Percentiles rank a stretch among this genome's conserved stretches.
These are phyloP conservation scores for Phytophthora colocasiae DNA, from an alignment of 352 stramenopile species.

Conservation along the genomic window DNA sequence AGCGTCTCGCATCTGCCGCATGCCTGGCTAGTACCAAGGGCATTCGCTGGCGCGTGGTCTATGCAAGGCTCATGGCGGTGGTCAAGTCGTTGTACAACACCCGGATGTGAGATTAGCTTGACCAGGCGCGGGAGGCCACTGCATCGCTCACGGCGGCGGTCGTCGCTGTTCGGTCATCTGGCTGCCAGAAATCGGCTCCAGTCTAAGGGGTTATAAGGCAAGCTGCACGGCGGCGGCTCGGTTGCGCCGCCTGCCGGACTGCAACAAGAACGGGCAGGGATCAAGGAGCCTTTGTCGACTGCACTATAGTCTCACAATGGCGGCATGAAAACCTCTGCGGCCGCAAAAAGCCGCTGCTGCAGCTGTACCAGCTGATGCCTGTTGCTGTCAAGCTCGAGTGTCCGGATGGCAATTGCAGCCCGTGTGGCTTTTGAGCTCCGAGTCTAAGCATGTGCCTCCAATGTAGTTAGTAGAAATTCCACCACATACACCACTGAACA, in stretches of 20 bases:
- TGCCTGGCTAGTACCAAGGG: conserved; percentile 81
- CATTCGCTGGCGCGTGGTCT: conserved; percentile 81
- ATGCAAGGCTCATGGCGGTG: conserved; percentile 88
- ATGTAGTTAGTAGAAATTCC: conserved; percentile 34
- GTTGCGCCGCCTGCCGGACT: conserved; percentile 72
- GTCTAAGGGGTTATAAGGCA: conserved; percentile 84
- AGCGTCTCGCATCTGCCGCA: conserved; percentile 79
- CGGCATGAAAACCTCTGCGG: conserved; percentile 24
- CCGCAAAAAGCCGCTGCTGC: conserved; percentile 7
- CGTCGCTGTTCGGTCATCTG: conserved; percentile 62
- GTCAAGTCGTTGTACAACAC: conserved; percentile 77
- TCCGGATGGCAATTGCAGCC: conserved; percentile 13
- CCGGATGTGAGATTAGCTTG: conserved; percentile 84
- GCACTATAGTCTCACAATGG: conserved; percentile 66
- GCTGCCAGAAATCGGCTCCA: conserved; percentile 87
- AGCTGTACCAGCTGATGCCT: neutral
- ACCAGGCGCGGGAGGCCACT: conserved; percentile 88
- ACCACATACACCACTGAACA: conserved; percentile 20
- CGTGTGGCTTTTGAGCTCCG: conserved; percentile 36
- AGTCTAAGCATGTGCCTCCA: conserved; percentile 21
- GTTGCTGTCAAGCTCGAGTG: conserved; percentile 27
- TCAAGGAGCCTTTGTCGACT: conserved; percentile 79
- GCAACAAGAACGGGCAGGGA: conserved; percentile 86
- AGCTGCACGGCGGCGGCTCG: conserved; percentile 84
- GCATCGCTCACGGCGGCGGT: conserved; percentile 79